phyloP scores from a whole-genome alignment of 306 rosid species.

The Acacia acuminata region DNA sequence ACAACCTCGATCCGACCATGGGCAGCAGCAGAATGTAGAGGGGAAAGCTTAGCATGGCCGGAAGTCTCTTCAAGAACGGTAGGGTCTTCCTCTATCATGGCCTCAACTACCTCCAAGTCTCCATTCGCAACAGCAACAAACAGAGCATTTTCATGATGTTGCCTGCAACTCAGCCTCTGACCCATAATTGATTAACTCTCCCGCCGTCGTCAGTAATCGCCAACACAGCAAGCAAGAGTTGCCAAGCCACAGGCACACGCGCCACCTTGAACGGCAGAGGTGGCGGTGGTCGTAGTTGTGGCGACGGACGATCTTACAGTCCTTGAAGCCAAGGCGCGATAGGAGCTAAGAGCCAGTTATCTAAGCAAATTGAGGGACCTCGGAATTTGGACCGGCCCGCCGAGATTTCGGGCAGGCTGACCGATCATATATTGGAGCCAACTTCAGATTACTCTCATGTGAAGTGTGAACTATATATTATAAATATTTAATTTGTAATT shows the following conservation, averaged over 20 bases:
- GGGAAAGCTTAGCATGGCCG: slow-evolving; percentile 53
- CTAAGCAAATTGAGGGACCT: slow-evolving; percentile 33
- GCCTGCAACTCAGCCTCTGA: slow-evolving; percentile 71
- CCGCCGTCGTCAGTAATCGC: not conserved
- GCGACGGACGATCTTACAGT: not conserved
- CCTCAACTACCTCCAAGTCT: slow-evolving; percentile 52
- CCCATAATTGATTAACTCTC: slow-evolving; percentile 55
- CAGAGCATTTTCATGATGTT: slow-evolving; percentile 43
- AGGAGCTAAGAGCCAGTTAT: slow-evolving; percentile 4
- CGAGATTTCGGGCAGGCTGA: slow-evolving; percentile 61
- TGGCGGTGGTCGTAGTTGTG: not conserved
- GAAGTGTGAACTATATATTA: not conserved
- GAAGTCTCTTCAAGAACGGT: slow-evolving; percentile 43
- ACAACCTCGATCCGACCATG: slow-evolving; percentile 82
- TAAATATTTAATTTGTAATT: not conserved
- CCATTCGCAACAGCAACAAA: slow-evolving; percentile 65
- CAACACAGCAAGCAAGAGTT: slow-evolving; percentile 26
- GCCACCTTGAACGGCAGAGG: slow-evolving; percentile 53
- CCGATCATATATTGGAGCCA: slow-evolving; percentile 22
- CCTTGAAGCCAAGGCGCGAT: not conserved
- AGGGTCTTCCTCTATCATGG: slow-evolving; percentile 51
- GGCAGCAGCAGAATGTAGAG: slow-evolving; percentile 78
- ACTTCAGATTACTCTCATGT: not conserved
- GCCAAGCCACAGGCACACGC: slow-evolving; percentile 27
- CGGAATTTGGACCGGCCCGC: slow-evolving; percentile 61